Evolutionary conservation across 2,329 filamentous ascomycete genomes (phyloP).

Genomic region (Knufia fluminis): DNA sequence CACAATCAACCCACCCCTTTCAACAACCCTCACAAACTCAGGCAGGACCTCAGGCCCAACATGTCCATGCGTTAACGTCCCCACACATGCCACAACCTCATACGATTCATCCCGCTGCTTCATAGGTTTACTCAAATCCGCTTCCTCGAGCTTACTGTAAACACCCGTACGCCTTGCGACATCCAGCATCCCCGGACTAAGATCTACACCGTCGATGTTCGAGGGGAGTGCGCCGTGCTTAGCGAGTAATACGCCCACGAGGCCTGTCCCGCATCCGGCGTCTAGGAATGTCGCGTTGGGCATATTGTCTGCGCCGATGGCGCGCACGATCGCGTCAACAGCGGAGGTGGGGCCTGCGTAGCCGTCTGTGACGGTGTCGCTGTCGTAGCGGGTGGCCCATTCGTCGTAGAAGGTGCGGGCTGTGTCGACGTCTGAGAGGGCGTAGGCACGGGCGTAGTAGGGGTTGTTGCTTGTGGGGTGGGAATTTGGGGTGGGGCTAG

Average conservation of each 20-base stretch:
- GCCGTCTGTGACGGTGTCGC: constrained; percentile 32
- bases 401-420: constrained; percentile 36
- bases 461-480: too few relatives aligned
- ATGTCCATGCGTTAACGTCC: constrained; percentile 48
- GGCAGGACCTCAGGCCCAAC: constrained; percentile 43
- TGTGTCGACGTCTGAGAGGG: constrained; percentile 28
- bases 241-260: constrained; percentile 34
- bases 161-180: constrained; percentile 41
- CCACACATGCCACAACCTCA: constrained; percentile 45
- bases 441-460: constrained; percentile 29
- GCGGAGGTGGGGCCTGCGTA: constrained; percentile 36
- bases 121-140: constrained; percentile 41
- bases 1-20: constrained; percentile 39
- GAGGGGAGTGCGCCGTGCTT: constrained; percentile 38
- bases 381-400: constrained; percentile 39
- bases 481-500: too few relatives aligned
- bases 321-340: constrained; percentile 26
- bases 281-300: constrained; percentile 27
- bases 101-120: constrained; percentile 34
- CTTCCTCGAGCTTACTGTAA: constrained; percentile 38
- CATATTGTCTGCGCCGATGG: constrained; percentile 5
- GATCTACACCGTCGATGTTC: constrained; percentile 45
- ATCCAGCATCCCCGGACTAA: constrained; percentile 45
- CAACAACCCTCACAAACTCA: constrained; percentile 44
- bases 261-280: constrained; percentile 30